Evolutionary conservation across 768 basidiomycete species (phyloP), one percentile per base, ranked within the genome.

Genomic region (Hypholoma sublateritium): DNA sequence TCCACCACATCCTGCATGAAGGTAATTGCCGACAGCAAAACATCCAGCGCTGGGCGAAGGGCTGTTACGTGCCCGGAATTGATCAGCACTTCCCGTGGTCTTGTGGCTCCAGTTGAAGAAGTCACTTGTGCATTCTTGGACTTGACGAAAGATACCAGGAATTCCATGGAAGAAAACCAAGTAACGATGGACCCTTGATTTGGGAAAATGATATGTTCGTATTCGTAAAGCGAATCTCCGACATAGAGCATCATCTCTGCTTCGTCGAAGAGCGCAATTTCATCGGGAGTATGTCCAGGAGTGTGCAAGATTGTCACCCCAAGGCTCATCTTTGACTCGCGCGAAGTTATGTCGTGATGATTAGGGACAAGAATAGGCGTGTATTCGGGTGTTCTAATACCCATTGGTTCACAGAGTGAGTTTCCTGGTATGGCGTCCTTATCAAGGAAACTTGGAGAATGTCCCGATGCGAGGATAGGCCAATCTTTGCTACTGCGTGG

Each of bases 231-330:
- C 44, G 80, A 77, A 58, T 85, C 84, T 2, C 84, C 84, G 11
- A 82, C 80, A 48, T 82, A 85, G 1, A 83, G 68, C 81, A 83
- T 80, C 58, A 66, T 69, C 51, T 84, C 83, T 5, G 58, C 64
- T 12, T 65, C 68, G 53, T 84, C 80, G 69, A 80, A 85, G 3
- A 83, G 59, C 0, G 81, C 82, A n/a, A 83, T 66, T 60, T 82
- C 78, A 67, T 85, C 84, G 2, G 83, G 83, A 0, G 79, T 84
- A 56, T 85, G 84, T 24, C 83, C 82, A 0, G 83, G 82, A 0
- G 81, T 83, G 58, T 85, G 83, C 53, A 84, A 69, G 54, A 83
- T 69, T 2, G 58, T 72, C 22, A 85, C 59, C 1, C 74, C 76
- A 0, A 79, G 66, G 0, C 72, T 59, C 4, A 65, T 50, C 17